Percentiles rank a stretch among this genome's conserved stretches.
Conservation (phyloP, 495 filamentous ascomycete genomes). For the Terfezia boudieri region DNA sequence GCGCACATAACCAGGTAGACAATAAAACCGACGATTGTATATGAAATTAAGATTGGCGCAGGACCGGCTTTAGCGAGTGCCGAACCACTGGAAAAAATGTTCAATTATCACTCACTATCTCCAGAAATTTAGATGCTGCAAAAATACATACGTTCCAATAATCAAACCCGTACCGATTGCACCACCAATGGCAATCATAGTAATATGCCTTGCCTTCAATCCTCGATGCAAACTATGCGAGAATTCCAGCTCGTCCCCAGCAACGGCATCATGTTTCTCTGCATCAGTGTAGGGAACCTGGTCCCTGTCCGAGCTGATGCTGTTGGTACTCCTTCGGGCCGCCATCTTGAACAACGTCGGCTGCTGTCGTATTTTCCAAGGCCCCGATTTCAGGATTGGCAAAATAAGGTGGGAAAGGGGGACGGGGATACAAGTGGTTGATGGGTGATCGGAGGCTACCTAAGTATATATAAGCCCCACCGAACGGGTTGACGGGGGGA, state of each 20-base stretch:
- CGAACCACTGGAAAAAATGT: slow-evolving; percentile 26
- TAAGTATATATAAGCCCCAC: not conserved
- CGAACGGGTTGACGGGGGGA: no score
- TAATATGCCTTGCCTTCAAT: slow-evolving; percentile 43
- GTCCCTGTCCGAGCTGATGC: not conserved
- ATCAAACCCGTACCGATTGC: slow-evolving; percentile 56
- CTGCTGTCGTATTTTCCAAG: not conserved
- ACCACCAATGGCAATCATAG: slow-evolving; percentile 70
- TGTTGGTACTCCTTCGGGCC: not conserved
- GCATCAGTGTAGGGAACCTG: not conserved
- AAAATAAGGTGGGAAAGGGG: not conserved
- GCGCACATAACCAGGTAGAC: slow-evolving; percentile 39
- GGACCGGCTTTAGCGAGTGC: slow-evolving; percentile 47
- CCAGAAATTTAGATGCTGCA: not conserved
- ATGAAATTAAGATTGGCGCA: slow-evolving; percentile 46
- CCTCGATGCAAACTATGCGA: slow-evolving; percentile 30
- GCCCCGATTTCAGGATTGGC: not conserved
- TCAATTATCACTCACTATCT: not conserved
- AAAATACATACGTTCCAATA: slow-evolving; percentile 24
- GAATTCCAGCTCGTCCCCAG: not conserved
- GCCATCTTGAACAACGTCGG: not conserved
- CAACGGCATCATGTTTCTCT: not conserved
- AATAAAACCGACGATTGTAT: slow-evolving; percentile 34
- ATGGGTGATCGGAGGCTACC: not conserved
- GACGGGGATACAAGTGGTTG: not conserved